Evolutionary conservation across 179 eudicot species (phyloP).

Genomic region (Spergularia azorica): DNA sequence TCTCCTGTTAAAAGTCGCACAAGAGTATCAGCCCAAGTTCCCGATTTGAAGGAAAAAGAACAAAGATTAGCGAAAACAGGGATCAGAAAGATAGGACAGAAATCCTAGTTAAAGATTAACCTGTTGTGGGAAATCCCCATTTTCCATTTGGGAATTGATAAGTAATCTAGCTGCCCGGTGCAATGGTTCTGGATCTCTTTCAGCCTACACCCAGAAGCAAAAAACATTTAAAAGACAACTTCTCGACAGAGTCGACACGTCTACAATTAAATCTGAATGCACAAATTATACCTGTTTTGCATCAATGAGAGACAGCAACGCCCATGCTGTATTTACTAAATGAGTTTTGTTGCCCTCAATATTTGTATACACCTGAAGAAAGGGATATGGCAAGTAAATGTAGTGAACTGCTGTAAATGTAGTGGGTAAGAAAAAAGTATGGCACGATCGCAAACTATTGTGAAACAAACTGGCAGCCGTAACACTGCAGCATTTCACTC

Average conservation of each 20-base stretch:
- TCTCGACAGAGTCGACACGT: neutral
- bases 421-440: neutral
- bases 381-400: neutral
- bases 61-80: neutral
- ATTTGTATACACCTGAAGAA: conserved; percentile 80
- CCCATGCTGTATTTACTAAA: conserved; percentile 91
- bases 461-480: neutral
- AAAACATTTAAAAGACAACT: neutral
- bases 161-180: conserved; percentile 78
- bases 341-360: conserved; percentile 69
- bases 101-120: conserved; percentile 35
- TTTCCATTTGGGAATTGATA: conserved; percentile 74
- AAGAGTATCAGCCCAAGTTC: conserved; percentile 14
- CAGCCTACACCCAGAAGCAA: conserved; percentile 43
- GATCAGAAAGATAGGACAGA: neutral
- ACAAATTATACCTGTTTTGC: conserved; percentile 70
- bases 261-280: neutral
- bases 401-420: neutral
- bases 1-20: conserved; percentile 50
- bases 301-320: conserved; percentile 76
- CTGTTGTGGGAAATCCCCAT: conserved; percentile 96
- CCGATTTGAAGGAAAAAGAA: neutral
- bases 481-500: neutral
- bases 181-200: conserved; percentile 67
- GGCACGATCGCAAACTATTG: neutral